Evolutionary conservation across 2,329 filamentous ascomycete species (phyloP).

Genomic region (Karstenula rhodostoma): DNA sequence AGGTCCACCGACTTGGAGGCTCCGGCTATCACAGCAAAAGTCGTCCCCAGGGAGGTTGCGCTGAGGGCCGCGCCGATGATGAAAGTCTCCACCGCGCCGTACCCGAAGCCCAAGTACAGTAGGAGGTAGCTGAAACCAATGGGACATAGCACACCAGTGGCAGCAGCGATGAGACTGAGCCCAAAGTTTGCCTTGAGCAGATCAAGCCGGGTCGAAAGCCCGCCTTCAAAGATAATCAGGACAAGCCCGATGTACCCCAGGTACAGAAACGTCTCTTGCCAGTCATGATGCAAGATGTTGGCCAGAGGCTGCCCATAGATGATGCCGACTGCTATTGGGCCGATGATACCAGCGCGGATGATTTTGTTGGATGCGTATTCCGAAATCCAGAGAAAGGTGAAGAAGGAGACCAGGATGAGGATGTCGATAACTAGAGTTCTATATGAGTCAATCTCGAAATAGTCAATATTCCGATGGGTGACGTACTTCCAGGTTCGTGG

Average conservation of each 20-base stretch:
- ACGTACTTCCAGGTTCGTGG: constrained; percentile 5
- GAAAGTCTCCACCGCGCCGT: constrained; percentile 41
- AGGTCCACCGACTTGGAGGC: constrained; percentile 50
- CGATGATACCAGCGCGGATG: constrained; percentile 7
- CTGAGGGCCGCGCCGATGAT: constrained; percentile 42
- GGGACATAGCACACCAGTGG: constrained; percentile 56
- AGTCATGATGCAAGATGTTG: constrained; percentile 23
- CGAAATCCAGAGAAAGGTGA: constrained; percentile 22
- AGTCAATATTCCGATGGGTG: not conserved
- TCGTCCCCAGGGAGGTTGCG: constrained; percentile 41
- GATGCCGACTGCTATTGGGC: not conserved
- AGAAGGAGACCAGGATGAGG: constrained; percentile 22
- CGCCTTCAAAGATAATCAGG: constrained; percentile 62
- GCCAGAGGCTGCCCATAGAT: constrained; percentile 15
- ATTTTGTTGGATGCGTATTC: constrained; percentile 22
- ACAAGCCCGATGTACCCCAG: constrained; percentile 41
- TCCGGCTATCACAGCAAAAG: constrained; percentile 45
- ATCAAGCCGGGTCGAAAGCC: constrained; percentile 56
- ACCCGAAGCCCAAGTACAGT: constrained; percentile 55
- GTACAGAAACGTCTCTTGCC: constrained; percentile 17
- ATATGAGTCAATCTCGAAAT: not conserved
- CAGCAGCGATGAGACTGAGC: constrained; percentile 53
- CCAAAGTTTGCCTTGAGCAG: constrained; percentile 56
- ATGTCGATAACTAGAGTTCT: constrained; percentile 14
- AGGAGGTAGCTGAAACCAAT: constrained; percentile 48